A percentile compares a stretch with the other conserved stretches of the same genome.
These are phyloP conservation scores for Tranzscheliella williamsii DNA, from an alignment of 1,284 basidiomycete genomes.

Conservation along the genomic window DNA sequence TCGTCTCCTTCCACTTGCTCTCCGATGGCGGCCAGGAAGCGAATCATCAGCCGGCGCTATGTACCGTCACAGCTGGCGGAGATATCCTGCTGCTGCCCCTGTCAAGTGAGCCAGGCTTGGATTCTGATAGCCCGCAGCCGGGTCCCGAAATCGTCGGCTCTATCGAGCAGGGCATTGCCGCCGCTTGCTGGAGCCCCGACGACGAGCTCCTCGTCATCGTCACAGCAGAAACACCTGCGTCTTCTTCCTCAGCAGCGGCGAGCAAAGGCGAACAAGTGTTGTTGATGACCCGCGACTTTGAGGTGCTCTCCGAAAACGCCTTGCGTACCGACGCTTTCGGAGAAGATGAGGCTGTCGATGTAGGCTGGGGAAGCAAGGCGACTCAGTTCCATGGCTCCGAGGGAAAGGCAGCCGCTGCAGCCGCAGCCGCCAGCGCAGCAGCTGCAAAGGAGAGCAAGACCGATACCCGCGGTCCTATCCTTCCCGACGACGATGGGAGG, in stretches of 20 bases:
- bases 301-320: conserved; percentile 78
- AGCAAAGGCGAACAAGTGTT: conserved; percentile 70
- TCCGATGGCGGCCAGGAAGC: conserved; percentile 51
- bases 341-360: conserved; percentile 86
- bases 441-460: conserved; percentile 45
- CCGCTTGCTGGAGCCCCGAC: conserved; percentile 87
- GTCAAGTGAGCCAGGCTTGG: conserved; percentile 5
- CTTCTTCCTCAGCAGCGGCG: conserved; percentile 7
- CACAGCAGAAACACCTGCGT: conserved; percentile 29
- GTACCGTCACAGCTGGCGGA: conserved; percentile 49
- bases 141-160: conserved; percentile 66
- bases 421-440: conserved; percentile 65
- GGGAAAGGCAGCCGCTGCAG: conserved; percentile 78
- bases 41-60: conserved; percentile 43
- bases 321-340: conserved; percentile 79
- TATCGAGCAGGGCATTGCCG: conserved; percentile 79
- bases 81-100: conserved; percentile 51
- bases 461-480: conserved; percentile 54
- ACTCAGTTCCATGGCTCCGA: conserved; percentile 97
- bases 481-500: conserved; percentile 71
- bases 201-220: conserved; percentile 76
- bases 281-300: conserved; percentile 85
- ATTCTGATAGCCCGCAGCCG: conserved; percentile 1
- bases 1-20: conserved; percentile 47
- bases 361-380: conserved; percentile 95